These are phyloP conservation scores for Herpetomonas tarakana DNA, from an alignment of 208 protist genomes.

Conservation along the genomic window DNA sequence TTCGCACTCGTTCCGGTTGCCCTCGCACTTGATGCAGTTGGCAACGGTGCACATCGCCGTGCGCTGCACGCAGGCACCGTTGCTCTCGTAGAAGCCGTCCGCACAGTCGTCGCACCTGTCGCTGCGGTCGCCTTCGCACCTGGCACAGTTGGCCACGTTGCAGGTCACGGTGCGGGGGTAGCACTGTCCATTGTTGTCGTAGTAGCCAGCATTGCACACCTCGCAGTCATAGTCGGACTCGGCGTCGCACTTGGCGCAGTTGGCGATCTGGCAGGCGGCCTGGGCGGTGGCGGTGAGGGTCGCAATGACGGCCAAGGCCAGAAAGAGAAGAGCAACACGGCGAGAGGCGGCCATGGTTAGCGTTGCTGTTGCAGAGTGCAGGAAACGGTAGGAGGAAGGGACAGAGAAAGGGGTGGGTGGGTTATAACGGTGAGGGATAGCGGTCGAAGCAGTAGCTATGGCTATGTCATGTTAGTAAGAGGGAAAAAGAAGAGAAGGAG, in stretches of 20 bases:
- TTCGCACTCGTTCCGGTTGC: neutral
- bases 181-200: neutral
- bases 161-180: neutral
- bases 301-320: neutral
- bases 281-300: neutral
- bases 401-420: neutral
- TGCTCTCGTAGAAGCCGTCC: neutral
- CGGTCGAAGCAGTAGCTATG: neutral
- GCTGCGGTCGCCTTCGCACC: neutral
- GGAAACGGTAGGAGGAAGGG: neutral
- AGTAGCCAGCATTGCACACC: neutral
- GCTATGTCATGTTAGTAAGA: too few relatives aligned
- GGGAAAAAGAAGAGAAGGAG: neutral
- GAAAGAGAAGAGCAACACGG: neutral
- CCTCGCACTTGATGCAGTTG: neutral
- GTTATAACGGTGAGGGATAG: neutral
- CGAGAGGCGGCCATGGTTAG: neutral
- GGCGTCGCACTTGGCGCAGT: neutral
- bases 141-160: neutral
- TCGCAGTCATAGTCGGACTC: neutral
- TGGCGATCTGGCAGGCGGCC: neutral
- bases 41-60: neutral
- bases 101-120: neutral
- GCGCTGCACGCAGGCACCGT: neutral
- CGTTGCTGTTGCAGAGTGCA: neutral